Evolutionary conservation across 192 early-diverging fungal species (phyloP), one percentile per base, ranked within the genome.

Genomic region (Jimgerdemannia lactiflua): DNA sequence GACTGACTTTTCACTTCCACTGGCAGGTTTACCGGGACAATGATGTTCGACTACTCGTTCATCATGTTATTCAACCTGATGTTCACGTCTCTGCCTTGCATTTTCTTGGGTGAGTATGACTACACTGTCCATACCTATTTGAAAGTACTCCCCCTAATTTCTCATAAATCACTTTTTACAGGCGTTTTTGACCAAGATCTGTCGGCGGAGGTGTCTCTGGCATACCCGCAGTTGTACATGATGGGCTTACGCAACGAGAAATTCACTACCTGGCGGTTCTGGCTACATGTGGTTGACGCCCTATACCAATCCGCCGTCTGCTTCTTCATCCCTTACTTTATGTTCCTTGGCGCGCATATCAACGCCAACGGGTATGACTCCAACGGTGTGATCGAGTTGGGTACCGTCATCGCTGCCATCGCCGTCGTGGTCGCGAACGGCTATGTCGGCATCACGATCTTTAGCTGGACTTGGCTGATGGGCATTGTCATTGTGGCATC

Each of bases 121-220:
- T 75, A 20, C 20, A n/a, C 19, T 39, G 20, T 75, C n/a, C 41
- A 41, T n/a, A 70, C 63, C 42, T 75, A 73, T 9, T 43, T 29
- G 4, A 74, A 20, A 75, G 65, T 17, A 29, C 2, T 65, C 66
- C 39, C 17, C 9, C n/a, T 42, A 3, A 42, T 11, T 18, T 19
- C 4, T 42, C 29, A 42, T 75, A 43, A 44, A 6, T 74, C 49
- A 59, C 14, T 10, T 59, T 59, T 59, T 59, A 6, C 49, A 83
- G 92, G 95, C 64, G 88, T 93, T 3, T 94, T 95, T 80, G 95
- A 98, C 82, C 92, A 93, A 83, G 95, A 97, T 78, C 79, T 97
- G 19, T 83, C 86, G 20, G 89, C 89, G 0, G 80, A 90, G 41
- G 86, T 86, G 4, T 89, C 90, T 18, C 83, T 94, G 43, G 82